Base-by-base conservation (phyloP, 1,284 basidiomycete genomes). In the Moesziomyces globuligerus region DNA sequence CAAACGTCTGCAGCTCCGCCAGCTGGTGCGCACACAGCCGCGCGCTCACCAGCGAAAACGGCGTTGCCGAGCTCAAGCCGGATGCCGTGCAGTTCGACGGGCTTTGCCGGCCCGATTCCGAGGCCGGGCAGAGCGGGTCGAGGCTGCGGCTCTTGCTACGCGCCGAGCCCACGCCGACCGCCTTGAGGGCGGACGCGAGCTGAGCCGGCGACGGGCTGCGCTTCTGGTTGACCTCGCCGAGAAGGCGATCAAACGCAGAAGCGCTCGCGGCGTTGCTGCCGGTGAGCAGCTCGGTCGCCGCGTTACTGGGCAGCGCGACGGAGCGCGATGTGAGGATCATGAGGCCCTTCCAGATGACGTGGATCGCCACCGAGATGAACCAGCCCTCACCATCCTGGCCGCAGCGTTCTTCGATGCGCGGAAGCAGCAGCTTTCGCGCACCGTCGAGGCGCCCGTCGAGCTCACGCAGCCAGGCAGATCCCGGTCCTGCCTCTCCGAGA, bases 311-410 rank as follows among this genome's bases (percentile, higher is more conserved):
- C 18, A 72, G 46, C 7, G 64, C 62, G 26, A 77, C 73, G 15
- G 67, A 74, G 20, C 75, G 64, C 2, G 78, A 62, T 17, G 77
- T 79, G 29, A 81, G 65, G 38, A 75, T 56, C 43, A 81, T 40
- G 4, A 81, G 66, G 8, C 75, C 80, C 36, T 81, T 81, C 80
- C 80, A 81, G 53, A 81, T 77, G 40, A 71, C 28, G 46, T 81
- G 77, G 21, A 78, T 75, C 18, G 78, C 79, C 6, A 81, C 76
- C 8, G 78, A 78, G 48, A 80, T 79, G 65, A 78, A 80, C 80
- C 80, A 81, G 2, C 74, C 79, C 18, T 79, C 77, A 29, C 80
- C 80, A 47, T 80, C 78, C 29, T 78, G 67, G 18, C 77, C 75
- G 28, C 76, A 79, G 17, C 78, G 59, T 44, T 75, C 77, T 23